Conservation (phyloP, 73 alveolate genomes). For the Diophrys appendiculata region DNA sequence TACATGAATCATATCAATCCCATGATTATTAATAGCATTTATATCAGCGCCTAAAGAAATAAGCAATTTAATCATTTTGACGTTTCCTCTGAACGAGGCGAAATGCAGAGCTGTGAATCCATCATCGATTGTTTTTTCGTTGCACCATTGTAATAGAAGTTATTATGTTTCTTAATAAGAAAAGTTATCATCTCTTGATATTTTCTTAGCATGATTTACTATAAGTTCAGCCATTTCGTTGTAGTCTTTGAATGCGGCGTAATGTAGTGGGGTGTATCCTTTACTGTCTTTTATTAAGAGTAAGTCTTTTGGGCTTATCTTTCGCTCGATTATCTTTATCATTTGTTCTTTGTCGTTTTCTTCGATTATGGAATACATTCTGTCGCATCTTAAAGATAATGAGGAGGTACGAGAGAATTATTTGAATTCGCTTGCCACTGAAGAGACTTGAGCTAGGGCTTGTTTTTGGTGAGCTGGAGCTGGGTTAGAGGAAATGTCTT, state of each 20-base stretch:
- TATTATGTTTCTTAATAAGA: not conserved
- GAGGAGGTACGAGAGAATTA: not conserved
- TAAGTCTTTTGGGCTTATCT: not conserved
- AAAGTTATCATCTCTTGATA: not conserved
- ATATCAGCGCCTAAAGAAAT: conserved; percentile 79
- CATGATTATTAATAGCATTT: conserved; percentile 72
- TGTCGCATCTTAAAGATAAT: not conserved
- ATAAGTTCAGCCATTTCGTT: not conserved
- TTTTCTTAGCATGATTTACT: not conserved
- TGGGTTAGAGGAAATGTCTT: no score
- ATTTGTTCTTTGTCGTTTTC: not conserved
- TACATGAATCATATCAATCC: conserved; percentile 86
- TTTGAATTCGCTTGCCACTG: no score
- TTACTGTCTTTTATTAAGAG: conserved; percentile 13
- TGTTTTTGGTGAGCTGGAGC: no score
- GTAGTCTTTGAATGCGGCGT: conserved; percentile 67
- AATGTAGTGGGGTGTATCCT: conserved; percentile 94
- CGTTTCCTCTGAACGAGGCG: conserved; percentile 90
- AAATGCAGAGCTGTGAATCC: conserved; percentile 82
- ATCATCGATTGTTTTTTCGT: conserved; percentile 62
- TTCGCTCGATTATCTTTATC: not conserved
- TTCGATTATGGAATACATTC: not conserved
- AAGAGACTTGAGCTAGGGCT: no score
- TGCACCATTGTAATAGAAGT: conserved; percentile 28
- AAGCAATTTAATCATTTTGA: conserved; percentile 64